phyloP scores from a whole-genome alignment of 495 filamentous ascomycete genomes.

The Jackrogersella multiformis region DNA sequence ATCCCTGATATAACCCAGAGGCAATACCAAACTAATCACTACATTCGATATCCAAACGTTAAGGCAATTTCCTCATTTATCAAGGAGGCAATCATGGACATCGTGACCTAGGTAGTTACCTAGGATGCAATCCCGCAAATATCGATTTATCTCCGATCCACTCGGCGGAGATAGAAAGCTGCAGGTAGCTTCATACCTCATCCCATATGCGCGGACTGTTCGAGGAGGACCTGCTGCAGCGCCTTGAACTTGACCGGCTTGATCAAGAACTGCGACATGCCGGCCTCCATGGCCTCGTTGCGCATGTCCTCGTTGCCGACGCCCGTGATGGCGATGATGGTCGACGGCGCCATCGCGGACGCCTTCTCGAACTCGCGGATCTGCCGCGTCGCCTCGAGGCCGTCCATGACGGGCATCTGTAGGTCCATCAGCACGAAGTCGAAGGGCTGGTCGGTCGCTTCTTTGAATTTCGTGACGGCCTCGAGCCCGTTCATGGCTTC shows the following conservation, averaged over 20 bases:
- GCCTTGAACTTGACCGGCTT: conserved; percentile 67
- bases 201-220: neutral
- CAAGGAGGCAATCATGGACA: too few relatives aligned
- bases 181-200: too few relatives aligned
- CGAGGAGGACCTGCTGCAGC: conserved; percentile 26
- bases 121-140: too few relatives aligned
- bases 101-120: too few relatives aligned
- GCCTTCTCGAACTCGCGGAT: conserved; percentile 63
- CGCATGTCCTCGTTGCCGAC: conserved; percentile 69
- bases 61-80: too few relatives aligned
- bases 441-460: conserved; percentile 41
- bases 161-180: too few relatives aligned
- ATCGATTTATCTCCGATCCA: too few relatives aligned
- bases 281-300: conserved; percentile 69
- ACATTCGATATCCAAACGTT: too few relatives aligned
- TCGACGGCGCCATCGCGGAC: conserved; percentile 48
- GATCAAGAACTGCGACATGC: conserved; percentile 74
- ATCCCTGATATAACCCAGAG: too few relatives aligned
- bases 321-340: conserved; percentile 75
- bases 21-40: too few relatives aligned
- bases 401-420: conserved; percentile 74
- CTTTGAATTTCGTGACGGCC: conserved; percentile 52
- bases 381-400: conserved; percentile 64
- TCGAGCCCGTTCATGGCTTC: conserved; percentile 57
- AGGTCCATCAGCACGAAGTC: conserved; percentile 72